A percentile compares a stretch with the other conserved stretches of the same genome.
These are phyloP conservation scores for Boletus rubroflammeus DNA, from an alignment of 768 basidiomycete genomes.

Conservation along the genomic window DNA sequence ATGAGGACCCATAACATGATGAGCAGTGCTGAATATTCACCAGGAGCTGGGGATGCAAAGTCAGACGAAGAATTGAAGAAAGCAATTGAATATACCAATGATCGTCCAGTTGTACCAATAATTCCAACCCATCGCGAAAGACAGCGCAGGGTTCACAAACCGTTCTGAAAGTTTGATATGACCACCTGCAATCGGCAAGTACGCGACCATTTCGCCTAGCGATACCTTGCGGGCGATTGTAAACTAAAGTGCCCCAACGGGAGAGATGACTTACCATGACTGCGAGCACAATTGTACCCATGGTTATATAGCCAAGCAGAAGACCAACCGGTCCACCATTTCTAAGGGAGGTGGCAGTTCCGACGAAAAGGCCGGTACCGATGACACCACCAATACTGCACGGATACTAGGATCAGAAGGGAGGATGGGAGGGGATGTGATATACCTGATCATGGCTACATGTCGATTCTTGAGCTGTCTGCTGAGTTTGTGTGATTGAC, in stretches of 20 bases:
- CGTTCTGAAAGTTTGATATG: slow-evolving; percentile 81
- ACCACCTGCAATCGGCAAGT: slow-evolving; percentile 73
- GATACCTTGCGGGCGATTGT: slow-evolving; percentile 43
- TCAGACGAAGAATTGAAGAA: not conserved
- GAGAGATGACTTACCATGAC: slow-evolving; percentile 53
- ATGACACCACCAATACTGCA: slow-evolving; percentile 58
- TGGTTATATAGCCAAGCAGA: slow-evolving; percentile 60
- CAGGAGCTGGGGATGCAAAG: slow-evolving; percentile 17
- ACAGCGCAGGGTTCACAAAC: slow-evolving; percentile 74
- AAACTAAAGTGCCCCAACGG: not conserved
- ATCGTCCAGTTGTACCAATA: slow-evolving; percentile 44
- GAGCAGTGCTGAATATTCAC: slow-evolving; percentile 11
- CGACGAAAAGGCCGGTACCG: slow-evolving; percentile 64
- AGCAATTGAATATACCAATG: slow-evolving; percentile 9
- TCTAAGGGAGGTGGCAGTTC: slow-evolving; percentile 48
- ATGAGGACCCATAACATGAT: not conserved
- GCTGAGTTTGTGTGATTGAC: slow-evolving; percentile 32
- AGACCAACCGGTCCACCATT: slow-evolving; percentile 73
- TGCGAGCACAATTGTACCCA: slow-evolving; percentile 67
- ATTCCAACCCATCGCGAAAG: slow-evolving; percentile 54
- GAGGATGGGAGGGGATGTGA: not conserved
- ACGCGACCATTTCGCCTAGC: slow-evolving; percentile 60
- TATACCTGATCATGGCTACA: slow-evolving; percentile 76
- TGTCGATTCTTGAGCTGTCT: slow-evolving; percentile 75
- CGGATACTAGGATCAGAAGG: not conserved